Percentiles rank a stretch among this genome's conserved stretches.
Conservation (phyloP, 1,284 basidiomycete genomes). For the Neolentinus lepideus region DNA sequence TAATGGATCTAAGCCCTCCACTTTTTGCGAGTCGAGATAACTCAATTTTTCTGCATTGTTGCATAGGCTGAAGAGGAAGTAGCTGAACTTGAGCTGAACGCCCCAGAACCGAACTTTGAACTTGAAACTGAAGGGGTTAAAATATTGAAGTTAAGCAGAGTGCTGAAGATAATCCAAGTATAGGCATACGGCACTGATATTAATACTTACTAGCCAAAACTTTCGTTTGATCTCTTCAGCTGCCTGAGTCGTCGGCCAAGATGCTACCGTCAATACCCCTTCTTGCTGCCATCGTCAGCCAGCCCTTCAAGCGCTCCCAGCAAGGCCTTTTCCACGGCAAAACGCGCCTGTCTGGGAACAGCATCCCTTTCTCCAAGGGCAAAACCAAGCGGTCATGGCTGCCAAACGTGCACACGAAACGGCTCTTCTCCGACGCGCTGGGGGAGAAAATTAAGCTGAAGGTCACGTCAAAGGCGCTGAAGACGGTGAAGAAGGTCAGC, state of each 20-base stretch:
- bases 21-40: not conserved
- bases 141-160: too few relatives aligned
- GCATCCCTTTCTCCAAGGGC: slow-evolving; percentile 84
- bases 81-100: not conserved
- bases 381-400: slow-evolving; percentile 91
- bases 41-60: not conserved
- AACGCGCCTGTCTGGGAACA: slow-evolving; percentile 79
- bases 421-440: slow-evolving; percentile 60
- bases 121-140: not conserved
- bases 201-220: not conserved
- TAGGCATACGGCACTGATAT: too few relatives aligned
- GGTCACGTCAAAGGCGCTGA: slow-evolving; percentile 67
- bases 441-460: slow-evolving; percentile 54
- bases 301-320: slow-evolving; percentile 72
- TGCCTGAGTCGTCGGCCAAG: slow-evolving; percentile 1
- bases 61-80: not conserved
- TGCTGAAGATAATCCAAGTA: too few relatives aligned
- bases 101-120: not conserved
- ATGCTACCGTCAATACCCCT: slow-evolving; percentile 30
- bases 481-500: slow-evolving; percentile 73
- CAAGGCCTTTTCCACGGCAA: slow-evolving; percentile 77
- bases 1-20: not conserved
- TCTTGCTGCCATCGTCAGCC: slow-evolving; percentile 32
- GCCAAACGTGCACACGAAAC: slow-evolving; percentile 78
- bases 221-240: not conserved